These are phyloP conservation scores for Heliamphora pulchella DNA, from an alignment of 179 eudicot genomes.

Conservation along the genomic window DNA sequence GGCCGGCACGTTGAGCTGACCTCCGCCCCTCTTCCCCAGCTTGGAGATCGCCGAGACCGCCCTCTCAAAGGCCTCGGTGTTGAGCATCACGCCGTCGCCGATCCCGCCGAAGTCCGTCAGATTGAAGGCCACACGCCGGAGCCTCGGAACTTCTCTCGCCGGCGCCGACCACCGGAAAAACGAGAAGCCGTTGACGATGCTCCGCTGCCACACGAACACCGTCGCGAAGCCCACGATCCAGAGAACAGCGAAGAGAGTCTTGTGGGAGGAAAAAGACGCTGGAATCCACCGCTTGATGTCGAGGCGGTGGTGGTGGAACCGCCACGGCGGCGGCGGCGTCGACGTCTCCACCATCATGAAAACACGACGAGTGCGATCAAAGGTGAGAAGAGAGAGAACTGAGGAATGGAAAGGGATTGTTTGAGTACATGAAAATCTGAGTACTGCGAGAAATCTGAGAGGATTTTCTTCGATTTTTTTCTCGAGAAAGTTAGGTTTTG, in stretches of 20 bases:
- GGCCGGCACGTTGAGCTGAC: slow-evolving; percentile 75
- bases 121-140: slow-evolving; percentile 60
- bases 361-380: not conserved
- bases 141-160: slow-evolving; percentile 33
- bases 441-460: not conserved
- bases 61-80: slow-evolving; percentile 74
- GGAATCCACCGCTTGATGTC: slow-evolving; percentile 47
- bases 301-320: slow-evolving; percentile 31
- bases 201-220: slow-evolving; percentile 56
- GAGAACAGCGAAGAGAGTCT: slow-evolving; percentile 48
- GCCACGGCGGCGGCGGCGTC: slow-evolving; percentile 14
- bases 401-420: slow-evolving; percentile 6
- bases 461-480: too few relatives aligned
- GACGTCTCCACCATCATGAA: slow-evolving; percentile 22
- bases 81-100: slow-evolving; percentile 66
- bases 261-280: slow-evolving; percentile 40
- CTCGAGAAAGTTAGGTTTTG: not conserved
- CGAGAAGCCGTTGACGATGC: slow-evolving; percentile 30
- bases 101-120: slow-evolving; percentile 82
- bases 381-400: not conserved
- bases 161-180: slow-evolving; percentile 32
- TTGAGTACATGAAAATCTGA: not conserved
- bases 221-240: slow-evolving; percentile 62
- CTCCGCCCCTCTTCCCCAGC: slow-evolving; percentile 70
- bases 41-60: slow-evolving; percentile 63